A percentile compares a stretch with the other conserved stretches of the same genome.
These are phyloP conservation scores for Backusella circina DNA, from an alignment of 192 early-diverging fungal genomes.

Conservation along the genomic window DNA sequence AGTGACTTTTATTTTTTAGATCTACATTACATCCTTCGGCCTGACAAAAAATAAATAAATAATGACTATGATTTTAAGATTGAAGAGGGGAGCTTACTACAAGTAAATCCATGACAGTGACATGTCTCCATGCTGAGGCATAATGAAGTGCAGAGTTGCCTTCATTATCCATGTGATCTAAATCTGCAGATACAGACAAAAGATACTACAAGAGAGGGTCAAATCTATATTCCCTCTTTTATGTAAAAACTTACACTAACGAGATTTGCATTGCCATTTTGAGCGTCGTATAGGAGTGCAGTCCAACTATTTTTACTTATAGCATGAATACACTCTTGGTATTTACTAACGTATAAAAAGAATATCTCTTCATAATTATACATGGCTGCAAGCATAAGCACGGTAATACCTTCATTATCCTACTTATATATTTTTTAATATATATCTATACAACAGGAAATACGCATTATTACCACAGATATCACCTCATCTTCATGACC, in stretches of 20 bases:
- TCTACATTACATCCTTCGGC: conserved; percentile 30
- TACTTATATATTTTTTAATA: background rate
- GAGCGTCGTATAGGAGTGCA: conserved; percentile 32
- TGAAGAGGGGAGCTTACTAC: conserved; percentile 9
- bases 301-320: conserved; percentile 31
- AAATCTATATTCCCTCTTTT: background rate
- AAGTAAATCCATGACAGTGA: conserved; percentile 29
- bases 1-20: conserved; percentile 21
- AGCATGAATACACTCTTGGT: conserved; percentile 37
- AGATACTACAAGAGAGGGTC: conserved; percentile 28
- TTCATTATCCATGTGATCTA: conserved; percentile 40
- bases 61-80: no score
- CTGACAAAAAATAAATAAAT: background rate
- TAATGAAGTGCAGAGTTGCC: conserved; percentile 39
- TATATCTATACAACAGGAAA: no score
- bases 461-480: conserved; percentile 30
- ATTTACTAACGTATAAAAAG: conserved; percentile 27
- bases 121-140: conserved; percentile 37
- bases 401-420: conserved; percentile 33
- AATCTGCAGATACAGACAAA: conserved; percentile 28
- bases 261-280: conserved; percentile 36
- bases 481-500: conserved; percentile 38
- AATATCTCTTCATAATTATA: conserved; percentile 39
- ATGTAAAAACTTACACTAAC: conserved; percentile 19
- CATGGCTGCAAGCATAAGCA: conserved; percentile 35